Evolutionary conservation across 352 stramenopile species (phyloP).

Genomic region (Saprolegnia diclina): DNA sequence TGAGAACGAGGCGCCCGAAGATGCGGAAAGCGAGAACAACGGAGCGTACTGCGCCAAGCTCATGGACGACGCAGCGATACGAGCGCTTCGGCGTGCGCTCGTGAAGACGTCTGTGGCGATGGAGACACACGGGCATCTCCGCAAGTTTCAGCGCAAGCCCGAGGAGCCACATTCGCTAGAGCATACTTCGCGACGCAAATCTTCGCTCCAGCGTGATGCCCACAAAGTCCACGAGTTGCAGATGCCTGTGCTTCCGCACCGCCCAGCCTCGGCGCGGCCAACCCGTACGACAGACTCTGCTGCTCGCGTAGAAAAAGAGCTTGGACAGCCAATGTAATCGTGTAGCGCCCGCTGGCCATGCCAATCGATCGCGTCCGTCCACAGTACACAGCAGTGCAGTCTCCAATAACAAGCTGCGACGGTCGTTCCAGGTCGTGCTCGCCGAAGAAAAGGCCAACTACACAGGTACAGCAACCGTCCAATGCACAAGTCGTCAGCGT

Average conservation of each 20-base stretch:
- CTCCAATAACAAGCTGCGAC: background rate
- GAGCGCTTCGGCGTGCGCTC: conserved; percentile 7
- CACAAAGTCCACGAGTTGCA: background rate
- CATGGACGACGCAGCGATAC: conserved; percentile 22
- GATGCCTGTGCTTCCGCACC: background rate
- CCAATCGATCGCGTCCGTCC: background rate
- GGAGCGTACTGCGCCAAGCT: conserved; percentile 7
- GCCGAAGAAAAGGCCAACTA: conserved; percentile 13
- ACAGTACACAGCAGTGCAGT: conserved; percentile 6
- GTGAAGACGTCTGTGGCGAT: background rate
- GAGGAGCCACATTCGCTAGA: background rate
- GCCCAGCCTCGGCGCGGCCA: conserved; percentile 8
- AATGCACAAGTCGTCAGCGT: background rate
- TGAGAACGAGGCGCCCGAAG: background rate
- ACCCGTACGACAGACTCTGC: background rate
- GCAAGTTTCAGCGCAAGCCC: conserved; percentile 2
- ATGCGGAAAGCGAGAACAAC: background rate
- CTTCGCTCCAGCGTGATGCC: background rate
- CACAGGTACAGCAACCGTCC: background rate
- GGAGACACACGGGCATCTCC: background rate
- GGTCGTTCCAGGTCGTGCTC: conserved; percentile 4
- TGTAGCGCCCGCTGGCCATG: background rate
- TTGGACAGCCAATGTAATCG: background rate
- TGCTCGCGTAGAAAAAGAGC: background rate
- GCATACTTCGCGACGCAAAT: too few species aligned